A percentile compares a stretch with the other conserved stretches of the same genome.
These are phyloP conservation scores for Phaffomyces antillensis DNA, from an alignment of 805 yeast species.

Conservation along the genomic window DNA sequence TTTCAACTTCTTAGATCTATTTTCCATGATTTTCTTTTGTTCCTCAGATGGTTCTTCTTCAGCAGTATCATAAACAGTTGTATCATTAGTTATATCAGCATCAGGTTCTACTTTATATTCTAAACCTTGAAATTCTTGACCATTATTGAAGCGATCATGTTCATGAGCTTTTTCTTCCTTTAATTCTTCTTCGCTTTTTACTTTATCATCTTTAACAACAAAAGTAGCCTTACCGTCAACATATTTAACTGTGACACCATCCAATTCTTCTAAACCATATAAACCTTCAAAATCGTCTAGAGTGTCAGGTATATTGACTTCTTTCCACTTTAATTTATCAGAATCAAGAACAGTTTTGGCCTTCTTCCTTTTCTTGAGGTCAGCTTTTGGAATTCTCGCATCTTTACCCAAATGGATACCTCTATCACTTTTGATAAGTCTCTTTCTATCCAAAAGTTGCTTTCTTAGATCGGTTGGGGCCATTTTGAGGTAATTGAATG, in stretches of 20 bases:
- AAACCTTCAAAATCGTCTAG: slow-evolving; percentile 85
- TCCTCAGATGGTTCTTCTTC: background rate
- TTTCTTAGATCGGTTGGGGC: slow-evolving; percentile 4
- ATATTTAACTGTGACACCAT: slow-evolving; percentile 80
- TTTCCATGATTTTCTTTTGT: slow-evolving; percentile 6
- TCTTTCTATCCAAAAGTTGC: slow-evolving; percentile 4
- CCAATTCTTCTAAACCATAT: slow-evolving; percentile 89
- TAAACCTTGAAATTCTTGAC: slow-evolving; percentile 18
- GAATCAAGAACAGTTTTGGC: slow-evolving; percentile 32
- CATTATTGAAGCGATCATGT: background rate
- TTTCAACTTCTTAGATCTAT: slow-evolving; percentile 14
- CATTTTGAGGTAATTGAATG: background rate
- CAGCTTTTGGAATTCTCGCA: background rate
- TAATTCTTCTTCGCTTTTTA: slow-evolving; percentile 16
- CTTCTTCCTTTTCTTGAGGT: background rate
- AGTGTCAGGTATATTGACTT: slow-evolving; percentile 76
- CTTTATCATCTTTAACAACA: slow-evolving; percentile 31
- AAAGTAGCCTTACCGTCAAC: slow-evolving; percentile 63
- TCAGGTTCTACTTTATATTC: slow-evolving; percentile 13
- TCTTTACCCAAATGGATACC: slow-evolving; percentile 5
- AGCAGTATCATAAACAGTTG: background rate
- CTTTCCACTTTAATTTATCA: slow-evolving; percentile 63
- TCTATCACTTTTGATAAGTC: background rate
- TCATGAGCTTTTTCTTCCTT: slow-evolving; percentile 15
- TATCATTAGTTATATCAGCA: slow-evolving; percentile 10